Evolutionary conservation across 441 rosid species (phyloP).

Genomic region (Gossypium schwendimanii): DNA sequence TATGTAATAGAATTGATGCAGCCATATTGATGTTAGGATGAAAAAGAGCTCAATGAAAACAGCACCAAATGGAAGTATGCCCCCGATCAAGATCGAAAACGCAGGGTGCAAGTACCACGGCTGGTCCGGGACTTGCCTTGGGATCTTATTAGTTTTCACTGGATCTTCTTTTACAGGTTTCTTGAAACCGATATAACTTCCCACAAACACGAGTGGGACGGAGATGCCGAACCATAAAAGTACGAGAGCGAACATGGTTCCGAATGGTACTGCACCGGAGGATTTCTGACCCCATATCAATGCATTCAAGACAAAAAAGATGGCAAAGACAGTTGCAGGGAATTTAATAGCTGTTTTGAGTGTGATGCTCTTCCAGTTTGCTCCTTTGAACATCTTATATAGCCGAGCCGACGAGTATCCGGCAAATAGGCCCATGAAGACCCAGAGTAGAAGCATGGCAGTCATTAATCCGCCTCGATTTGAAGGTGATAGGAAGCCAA

Average conservation of each 20-base stretch:
- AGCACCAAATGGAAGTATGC: constrained; percentile 87
- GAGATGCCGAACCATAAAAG: constrained; percentile 90
- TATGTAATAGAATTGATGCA: constrained; percentile 89
- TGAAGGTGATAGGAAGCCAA: constrained; percentile 90
- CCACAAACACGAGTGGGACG: constrained; percentile 73
- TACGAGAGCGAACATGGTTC: constrained; percentile 83
- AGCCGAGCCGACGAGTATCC: constrained; percentile 76
- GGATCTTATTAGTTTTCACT: constrained; percentile 82
- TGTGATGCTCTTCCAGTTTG: constrained; percentile 81
- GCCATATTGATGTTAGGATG: constrained; percentile 87
- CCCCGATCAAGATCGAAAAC: constrained; percentile 82
- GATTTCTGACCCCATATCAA: constrained; percentile 89
- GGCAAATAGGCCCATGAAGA: constrained; percentile 84
- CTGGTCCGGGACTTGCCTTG: constrained; percentile 70
- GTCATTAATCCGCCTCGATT: constrained; percentile 89
- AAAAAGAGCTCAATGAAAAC: constrained; percentile 86
- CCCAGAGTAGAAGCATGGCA: constrained; percentile 86
- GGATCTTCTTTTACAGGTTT: constrained; percentile 68
- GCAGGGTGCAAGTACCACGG: constrained; percentile 82
- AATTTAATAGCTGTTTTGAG: constrained; percentile 70
- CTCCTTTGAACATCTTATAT: constrained; percentile 71
- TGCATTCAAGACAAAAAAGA: constrained; percentile 78
- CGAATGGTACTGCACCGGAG: constrained; percentile 88
- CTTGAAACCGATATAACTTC: constrained; percentile 67
- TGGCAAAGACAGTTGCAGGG: constrained; percentile 52